phyloP scores from a whole-genome alignment of 2,329 filamentous ascomycete species.

The Fusarium coffeatum region DNA sequence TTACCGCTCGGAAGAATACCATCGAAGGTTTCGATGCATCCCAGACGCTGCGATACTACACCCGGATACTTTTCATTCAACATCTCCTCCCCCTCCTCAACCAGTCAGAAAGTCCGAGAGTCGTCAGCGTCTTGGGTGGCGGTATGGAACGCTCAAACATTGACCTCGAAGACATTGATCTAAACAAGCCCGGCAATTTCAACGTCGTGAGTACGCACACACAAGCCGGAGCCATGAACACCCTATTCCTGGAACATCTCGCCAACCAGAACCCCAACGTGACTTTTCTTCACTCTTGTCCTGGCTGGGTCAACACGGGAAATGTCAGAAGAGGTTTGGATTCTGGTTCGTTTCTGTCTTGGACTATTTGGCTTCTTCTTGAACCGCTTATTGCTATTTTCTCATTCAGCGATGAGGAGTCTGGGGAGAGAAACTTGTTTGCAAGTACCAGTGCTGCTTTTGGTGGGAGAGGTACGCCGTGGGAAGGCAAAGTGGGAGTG shows the following conservation, averaged over 20 bases:
- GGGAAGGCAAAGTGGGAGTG: conserved; percentile 47
- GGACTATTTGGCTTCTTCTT: conserved; percentile 50
- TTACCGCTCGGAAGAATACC: conserved; percentile 53
- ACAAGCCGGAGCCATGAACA: conserved; percentile 47
- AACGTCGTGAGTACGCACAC: conserved; percentile 39
- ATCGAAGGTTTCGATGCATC: conserved; percentile 57
- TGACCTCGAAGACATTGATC: conserved; percentile 44
- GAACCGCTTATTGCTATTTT: conserved; percentile 49
- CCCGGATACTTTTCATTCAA: conserved; percentile 55
- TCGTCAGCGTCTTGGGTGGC: conserved; percentile 46
- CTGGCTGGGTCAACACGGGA: conserved; percentile 48
- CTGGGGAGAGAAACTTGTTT: conserved; percentile 52
- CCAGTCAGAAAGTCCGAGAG: conserved; percentile 41
- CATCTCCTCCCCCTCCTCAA: conserved; percentile 56
- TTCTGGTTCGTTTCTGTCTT: conserved; percentile 42
- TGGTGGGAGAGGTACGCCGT: conserved; percentile 51
- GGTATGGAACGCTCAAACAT: conserved; percentile 29
- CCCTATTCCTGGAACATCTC: conserved; percentile 42
- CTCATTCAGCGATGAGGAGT: conserved; percentile 47
- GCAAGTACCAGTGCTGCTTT: conserved; percentile 52
- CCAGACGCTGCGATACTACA: conserved; percentile 57
- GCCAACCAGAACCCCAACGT: conserved; percentile 37
- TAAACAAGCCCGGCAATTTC: conserved; percentile 47
- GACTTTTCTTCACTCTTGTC: conserved; percentile 47
- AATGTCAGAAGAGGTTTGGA: conserved; percentile 46